A percentile compares a stretch with the other conserved stretches of the same genome.
phyloP scores from a whole-genome alignment of 495 filamentous ascomycete genomes.

The Penicillium goetzii region DNA sequence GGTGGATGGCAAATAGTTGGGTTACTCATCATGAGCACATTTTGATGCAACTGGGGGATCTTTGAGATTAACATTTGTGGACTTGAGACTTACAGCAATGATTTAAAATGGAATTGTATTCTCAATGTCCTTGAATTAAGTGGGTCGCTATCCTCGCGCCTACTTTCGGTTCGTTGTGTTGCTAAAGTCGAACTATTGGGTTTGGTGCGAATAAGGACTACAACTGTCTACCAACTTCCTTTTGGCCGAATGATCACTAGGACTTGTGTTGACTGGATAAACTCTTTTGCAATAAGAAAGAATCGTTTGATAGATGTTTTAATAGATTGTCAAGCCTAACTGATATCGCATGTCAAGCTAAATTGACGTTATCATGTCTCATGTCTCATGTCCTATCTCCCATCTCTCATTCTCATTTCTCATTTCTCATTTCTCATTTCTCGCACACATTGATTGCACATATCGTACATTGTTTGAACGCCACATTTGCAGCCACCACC shows the following conservation, averaged over 20 bases:
- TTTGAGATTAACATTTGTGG: not conserved
- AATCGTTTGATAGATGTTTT: not conserved
- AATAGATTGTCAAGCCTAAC: not conserved
- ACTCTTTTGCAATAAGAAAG: not conserved
- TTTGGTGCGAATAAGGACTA: not conserved
- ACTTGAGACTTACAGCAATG: not conserved
- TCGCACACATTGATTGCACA: not conserved
- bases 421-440: too few relatives aligned
- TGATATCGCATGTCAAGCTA: not conserved
- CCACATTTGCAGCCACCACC: not conserved
- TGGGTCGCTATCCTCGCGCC: too few relatives aligned
- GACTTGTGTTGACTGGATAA: not conserved
- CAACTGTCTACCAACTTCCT: not conserved
- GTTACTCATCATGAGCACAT: conserved; percentile 26
- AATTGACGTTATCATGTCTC: not conserved
- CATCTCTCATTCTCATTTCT: not conserved
- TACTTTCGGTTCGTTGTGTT: not conserved
- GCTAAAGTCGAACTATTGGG: too few relatives aligned
- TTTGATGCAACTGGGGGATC: conserved; percentile 14
- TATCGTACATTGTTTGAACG: not conserved
- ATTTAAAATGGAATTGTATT: not conserved
- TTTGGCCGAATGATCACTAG: not conserved
- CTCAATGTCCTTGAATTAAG: too few relatives aligned
- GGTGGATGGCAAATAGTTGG: conserved; percentile 6
- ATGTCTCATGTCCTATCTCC: not conserved